Base-by-base conservation (phyloP, 768 basidiomycete genomes). In the Lentinula edodes region DNA sequence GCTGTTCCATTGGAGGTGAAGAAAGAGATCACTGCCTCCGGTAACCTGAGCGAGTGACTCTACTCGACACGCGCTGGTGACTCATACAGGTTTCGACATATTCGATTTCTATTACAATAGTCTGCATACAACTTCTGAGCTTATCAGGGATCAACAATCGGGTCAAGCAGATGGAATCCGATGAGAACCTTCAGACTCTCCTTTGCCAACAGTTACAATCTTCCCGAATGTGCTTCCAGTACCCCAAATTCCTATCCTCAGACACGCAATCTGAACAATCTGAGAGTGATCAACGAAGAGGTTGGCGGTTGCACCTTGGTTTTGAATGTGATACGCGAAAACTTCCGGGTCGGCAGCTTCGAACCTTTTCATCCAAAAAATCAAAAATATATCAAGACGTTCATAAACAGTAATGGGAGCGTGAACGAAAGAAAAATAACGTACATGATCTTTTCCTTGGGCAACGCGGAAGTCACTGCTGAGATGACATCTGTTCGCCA, bases 401-500 rank as follows among this genome's bases (percentile, higher is more conserved):
- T 23, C 23, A 23, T 23, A 2, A 23, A 23, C 23, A 23, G 42
- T 15, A 1, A 38, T 28, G 16, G 5, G 38, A 46, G 23, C n/a
- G 15, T 41, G 10, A 28, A 58, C 6, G 7, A 59, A 52, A 8
- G 9, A 8, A 6, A 12, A 23, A 18, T 50, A 28, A 50, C 69
- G 55, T 60, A 72, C 78, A 79, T 80, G 61, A 80, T 72, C 60
- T 77, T 76, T 43, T 76, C 73, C 46, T 73, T 70, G 8, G 77
- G 78, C 6, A 80, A 70, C 5, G 69, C 71, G 39, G 73, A 72
- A 34, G 73, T 75, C 42, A 80, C 75, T 9, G 71, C 70, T 28
- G 76, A 76, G 53, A 80, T 78, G 41, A 74, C 76, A 62, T 80
- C 78, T 52, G 75, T 78, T 6, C 76, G 72, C 76, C 74, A 78